Evolutionary conservation across 352 stramenopile species (phyloP).

Genomic region (Elongisporangium senticosum): DNA sequence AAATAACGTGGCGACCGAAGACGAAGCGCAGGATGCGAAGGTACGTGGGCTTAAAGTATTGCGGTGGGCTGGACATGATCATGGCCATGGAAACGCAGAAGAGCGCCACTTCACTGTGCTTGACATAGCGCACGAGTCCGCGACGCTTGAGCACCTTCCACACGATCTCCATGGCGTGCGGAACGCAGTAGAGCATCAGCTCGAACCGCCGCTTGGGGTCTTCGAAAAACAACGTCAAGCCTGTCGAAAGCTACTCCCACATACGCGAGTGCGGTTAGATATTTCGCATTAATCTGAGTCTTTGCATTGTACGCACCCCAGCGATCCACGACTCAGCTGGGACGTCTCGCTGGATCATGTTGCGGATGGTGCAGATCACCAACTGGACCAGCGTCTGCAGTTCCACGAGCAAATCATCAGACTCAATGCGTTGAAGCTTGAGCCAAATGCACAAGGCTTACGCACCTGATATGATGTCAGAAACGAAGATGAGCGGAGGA

Average conservation of each 20-base stretch:
- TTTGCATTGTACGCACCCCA: constrained; percentile 32
- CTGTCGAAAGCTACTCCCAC: constrained; percentile 38
- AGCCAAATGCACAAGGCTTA: no score
- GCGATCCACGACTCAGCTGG: constrained; percentile 32
- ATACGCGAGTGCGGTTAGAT: neutral
- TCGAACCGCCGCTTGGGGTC: constrained; percentile 78
- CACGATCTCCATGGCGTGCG: constrained; percentile 70
- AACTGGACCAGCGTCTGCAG: constrained; percentile 65
- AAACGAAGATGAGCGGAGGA: constrained; percentile 75
- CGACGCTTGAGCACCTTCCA: constrained; percentile 73
- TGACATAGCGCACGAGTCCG: constrained; percentile 64
- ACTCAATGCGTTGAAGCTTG: neutral
- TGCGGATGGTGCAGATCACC: constrained; percentile 64
- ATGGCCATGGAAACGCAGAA: constrained; percentile 82
- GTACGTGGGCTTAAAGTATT: constrained; percentile 85
- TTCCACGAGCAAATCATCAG: neutral
- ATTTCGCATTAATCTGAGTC: neutral
- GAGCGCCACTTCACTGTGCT: constrained; percentile 69
- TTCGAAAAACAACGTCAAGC: constrained; percentile 66
- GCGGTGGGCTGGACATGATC: constrained; percentile 76
- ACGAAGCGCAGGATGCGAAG: constrained; percentile 75
- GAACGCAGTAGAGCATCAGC: constrained; percentile 81
- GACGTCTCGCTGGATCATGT: constrained; percentile 66
- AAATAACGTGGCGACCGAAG: constrained; percentile 77
- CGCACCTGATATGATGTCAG: constrained; percentile 77